A percentile compares a stretch with the other conserved stretches of the same genome.
phyloP scores from a whole-genome alignment of 768 basidiomycete genomes.

The Suillus subluteus region DNA sequence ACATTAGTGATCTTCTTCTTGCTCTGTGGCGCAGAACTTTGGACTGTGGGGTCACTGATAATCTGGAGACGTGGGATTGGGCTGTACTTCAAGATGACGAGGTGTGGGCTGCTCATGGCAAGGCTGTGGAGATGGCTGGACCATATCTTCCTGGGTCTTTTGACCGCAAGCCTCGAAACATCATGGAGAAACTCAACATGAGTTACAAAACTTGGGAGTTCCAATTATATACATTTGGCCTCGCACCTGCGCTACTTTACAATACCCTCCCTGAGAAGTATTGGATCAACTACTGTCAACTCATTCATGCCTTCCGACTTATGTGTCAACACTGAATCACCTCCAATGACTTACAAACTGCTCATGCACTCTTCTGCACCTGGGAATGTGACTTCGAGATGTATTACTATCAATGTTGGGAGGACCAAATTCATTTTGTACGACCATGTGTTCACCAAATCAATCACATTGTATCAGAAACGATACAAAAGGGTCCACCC shows the following conservation, averaged over 20 bases:
- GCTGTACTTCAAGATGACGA: constrained; percentile 24
- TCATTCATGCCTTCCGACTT: constrained; percentile 26
- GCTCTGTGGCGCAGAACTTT: constrained; percentile 29
- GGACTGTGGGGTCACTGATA: constrained; percentile 20
- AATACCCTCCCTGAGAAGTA: constrained; percentile 18
- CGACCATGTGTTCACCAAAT: constrained; percentile 32
- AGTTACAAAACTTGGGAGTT: constrained; percentile 34
- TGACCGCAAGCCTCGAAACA: constrained; percentile 27
- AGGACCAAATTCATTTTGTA: constrained; percentile 35
- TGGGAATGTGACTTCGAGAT: constrained; percentile 35
- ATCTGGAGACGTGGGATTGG: constrained; percentile 35
- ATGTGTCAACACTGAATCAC: constrained; percentile 24
- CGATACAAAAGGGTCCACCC: constrained; percentile 23
- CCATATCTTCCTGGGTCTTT: constrained; percentile 22
- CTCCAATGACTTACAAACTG: constrained; percentile 17
- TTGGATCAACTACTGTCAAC: constrained; percentile 25
- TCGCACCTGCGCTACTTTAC: constrained; percentile 20
- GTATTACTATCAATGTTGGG: constrained; percentile 28
- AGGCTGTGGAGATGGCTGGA: constrained; percentile 13
- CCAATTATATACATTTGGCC: constrained; percentile 24
- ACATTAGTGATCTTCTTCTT: constrained; percentile 28
- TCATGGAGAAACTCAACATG: constrained; percentile 29
- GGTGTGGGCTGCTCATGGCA: constrained; percentile 24
- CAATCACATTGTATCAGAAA: constrained; percentile 28
- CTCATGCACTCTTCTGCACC: constrained; percentile 17